These are phyloP conservation scores for Parsonsia alboflavescens DNA, from an alignment of 257 asterid species.

Conservation along the genomic window DNA sequence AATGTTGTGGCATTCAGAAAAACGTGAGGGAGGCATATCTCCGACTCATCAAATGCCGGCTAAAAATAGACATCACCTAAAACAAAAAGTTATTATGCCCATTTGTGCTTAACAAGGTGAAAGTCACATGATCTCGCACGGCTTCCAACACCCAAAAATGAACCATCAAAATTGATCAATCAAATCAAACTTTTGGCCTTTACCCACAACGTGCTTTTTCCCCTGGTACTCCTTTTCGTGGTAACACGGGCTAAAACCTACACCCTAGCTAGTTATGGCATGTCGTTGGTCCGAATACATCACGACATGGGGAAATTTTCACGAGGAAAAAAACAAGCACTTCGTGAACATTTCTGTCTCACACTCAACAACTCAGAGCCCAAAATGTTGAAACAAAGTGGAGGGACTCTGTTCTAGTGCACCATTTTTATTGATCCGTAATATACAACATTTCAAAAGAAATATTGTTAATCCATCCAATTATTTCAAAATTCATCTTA, in stretches of 20 bases:
- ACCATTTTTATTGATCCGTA: no score
- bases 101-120: not conserved
- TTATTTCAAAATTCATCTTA: not conserved
- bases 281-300: not conserved
- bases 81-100: not conserved
- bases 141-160: conserved; percentile 1
- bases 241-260: conserved; percentile 1
- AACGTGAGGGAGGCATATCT: conserved; percentile 18
- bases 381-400: not conserved
- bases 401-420: no score
- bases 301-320: not conserved
- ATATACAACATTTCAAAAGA: not conserved
- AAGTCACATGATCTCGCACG: conserved; percentile 10
- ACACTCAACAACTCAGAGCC: not conserved
- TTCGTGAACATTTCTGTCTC: not conserved
- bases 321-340: not conserved
- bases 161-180: not conserved
- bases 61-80: not conserved
- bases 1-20: not conserved
- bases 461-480: no score
- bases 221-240: not conserved
- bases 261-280: not conserved
- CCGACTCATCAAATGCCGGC: conserved; percentile 10
- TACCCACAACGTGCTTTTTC: no score
- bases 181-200: not conserved